A percentile compares a stretch with the other conserved stretches of the same genome.
phyloP scores from a whole-genome alignment of 495 filamentous ascomycete genomes.

The Penicillium alfredii region DNA sequence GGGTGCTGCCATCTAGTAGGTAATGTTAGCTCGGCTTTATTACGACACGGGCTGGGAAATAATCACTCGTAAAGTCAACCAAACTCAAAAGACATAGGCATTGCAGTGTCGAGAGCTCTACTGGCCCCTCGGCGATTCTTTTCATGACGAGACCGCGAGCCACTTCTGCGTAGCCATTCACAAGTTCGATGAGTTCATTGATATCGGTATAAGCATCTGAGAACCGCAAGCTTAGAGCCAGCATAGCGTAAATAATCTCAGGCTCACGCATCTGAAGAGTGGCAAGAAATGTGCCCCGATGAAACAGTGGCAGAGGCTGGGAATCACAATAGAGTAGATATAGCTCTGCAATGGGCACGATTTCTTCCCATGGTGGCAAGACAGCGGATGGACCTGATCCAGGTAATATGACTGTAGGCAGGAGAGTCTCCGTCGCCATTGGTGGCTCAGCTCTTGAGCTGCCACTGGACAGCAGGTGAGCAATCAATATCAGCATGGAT shows the following conservation, averaged over 20 bases:
- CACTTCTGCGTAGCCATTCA: conserved; percentile 38
- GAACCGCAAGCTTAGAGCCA: conserved; percentile 37
- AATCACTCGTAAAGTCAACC: conserved; percentile 43
- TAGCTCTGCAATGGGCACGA: conserved; percentile 30
- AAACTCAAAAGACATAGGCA: conserved; percentile 41
- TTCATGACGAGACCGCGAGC: conserved; percentile 38
- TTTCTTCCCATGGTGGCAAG: conserved; percentile 38
- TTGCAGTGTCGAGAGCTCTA: conserved; percentile 45
- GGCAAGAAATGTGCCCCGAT: conserved; percentile 29
- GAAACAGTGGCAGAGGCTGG: conserved; percentile 43
- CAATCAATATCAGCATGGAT: neutral
- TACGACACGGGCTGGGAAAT: neutral
- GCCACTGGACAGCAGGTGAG: conserved; percentile 3
- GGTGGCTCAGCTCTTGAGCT: conserved; percentile 9
- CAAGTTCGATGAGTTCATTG: conserved; percentile 10
- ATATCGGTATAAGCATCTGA: conserved; percentile 14
- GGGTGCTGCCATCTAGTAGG: conserved; percentile 39
- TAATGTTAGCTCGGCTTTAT: neutral
- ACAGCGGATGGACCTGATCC: conserved; percentile 7
- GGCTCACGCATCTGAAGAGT: conserved; percentile 31
- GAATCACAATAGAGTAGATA: conserved; percentile 43
- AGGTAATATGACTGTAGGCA: conserved; percentile 7
- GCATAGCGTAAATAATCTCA: conserved; percentile 38
- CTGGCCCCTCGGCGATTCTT: conserved; percentile 37
- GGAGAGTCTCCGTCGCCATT: neutral